Evolutionary conservation across 768 basidiomycete genomes (phyloP).

Genomic region (Suillus variegatus): DNA sequence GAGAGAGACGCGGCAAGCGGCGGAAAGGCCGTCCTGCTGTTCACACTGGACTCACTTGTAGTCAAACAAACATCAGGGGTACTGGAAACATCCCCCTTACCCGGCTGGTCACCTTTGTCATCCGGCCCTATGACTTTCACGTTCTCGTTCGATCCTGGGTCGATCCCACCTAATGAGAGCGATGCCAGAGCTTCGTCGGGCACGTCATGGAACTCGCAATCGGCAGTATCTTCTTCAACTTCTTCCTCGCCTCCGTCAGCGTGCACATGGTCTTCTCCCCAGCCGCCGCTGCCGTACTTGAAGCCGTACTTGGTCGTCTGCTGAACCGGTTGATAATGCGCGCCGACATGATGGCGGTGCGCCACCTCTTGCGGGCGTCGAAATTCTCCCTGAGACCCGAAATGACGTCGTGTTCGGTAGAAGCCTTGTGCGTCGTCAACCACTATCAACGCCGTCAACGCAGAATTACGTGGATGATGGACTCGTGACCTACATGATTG

Average conservation of each 20-base stretch:
- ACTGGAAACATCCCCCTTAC: slow-evolving; percentile 25
- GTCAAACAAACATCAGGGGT: slow-evolving; percentile 21
- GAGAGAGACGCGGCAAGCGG: not conserved
- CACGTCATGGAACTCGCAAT: slow-evolving; percentile 21
- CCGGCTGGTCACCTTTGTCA: slow-evolving; percentile 19
- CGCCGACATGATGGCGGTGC: slow-evolving; percentile 61
- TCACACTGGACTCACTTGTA: slow-evolving; percentile 17
- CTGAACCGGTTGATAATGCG: slow-evolving; percentile 38
- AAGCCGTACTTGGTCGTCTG: slow-evolving; percentile 14
- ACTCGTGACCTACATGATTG: slow-evolving; percentile 53
- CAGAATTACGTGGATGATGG: not conserved
- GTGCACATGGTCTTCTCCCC: slow-evolving; percentile 37
- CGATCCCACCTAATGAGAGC: slow-evolving; percentile 29
- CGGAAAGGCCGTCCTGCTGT: slow-evolving; percentile 10
- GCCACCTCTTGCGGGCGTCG: slow-evolving; percentile 74
- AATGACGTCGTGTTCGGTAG: slow-evolving; percentile 73
- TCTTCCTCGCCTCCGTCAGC: slow-evolving; percentile 33
- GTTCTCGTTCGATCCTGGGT: slow-evolving; percentile 42
- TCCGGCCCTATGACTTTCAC: slow-evolving; percentile 40
- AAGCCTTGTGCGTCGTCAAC: slow-evolving; percentile 67
- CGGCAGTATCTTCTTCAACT: slow-evolving; percentile 31
- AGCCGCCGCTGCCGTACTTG: slow-evolving; percentile 37
- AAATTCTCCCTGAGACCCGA: slow-evolving; percentile 81
- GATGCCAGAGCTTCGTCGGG: slow-evolving; percentile 24
- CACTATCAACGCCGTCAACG: slow-evolving; percentile 45